These are phyloP conservation scores for Xylaria sp. DNA, from an alignment of 2,329 filamentous ascomycete species.

Conservation along the genomic window DNA sequence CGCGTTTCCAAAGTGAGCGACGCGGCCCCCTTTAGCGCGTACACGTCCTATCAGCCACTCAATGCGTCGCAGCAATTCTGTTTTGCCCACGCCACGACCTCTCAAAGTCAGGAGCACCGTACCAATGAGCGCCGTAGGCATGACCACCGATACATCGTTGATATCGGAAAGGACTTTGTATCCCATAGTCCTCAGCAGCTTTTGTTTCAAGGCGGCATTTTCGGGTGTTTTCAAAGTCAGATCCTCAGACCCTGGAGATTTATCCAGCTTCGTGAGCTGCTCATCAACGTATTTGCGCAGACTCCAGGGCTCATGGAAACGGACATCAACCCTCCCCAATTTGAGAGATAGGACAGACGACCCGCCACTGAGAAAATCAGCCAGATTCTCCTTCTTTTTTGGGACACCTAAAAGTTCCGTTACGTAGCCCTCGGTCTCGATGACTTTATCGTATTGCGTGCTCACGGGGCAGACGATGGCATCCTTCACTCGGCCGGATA, in stretches of 20 bases:
- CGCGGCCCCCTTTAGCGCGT: constrained; percentile 84
- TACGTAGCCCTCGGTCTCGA: constrained; percentile 97
- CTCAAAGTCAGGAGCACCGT: constrained; percentile 91
- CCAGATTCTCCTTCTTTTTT: constrained; percentile 93
- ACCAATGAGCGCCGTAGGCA: constrained; percentile 96
- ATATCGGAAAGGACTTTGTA: constrained; percentile 95
- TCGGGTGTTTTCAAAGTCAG: constrained; percentile 59
- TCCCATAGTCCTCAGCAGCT: constrained; percentile 84
- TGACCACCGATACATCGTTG: constrained; percentile 94
- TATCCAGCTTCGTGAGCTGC: constrained; percentile 70
- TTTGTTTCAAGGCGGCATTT: constrained; percentile 68
- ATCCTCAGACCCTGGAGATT: constrained; percentile 59
- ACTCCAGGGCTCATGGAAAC: constrained; percentile 97
- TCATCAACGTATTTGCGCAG: constrained; percentile 81
- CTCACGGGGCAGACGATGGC: constrained; percentile 94
- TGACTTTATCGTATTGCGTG: constrained; percentile 98
- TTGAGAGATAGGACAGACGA: constrained; percentile 90
- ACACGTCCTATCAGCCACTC: constrained; percentile 90
- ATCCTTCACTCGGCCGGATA: constrained; percentile 89
- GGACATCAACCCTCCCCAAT: constrained; percentile 90
- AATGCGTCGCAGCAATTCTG: constrained; percentile 84
- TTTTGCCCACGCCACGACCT: constrained; percentile 88
- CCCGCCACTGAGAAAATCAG: constrained; percentile 83
- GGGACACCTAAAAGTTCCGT: constrained; percentile 92
- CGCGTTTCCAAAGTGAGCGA: constrained; percentile 89